Evolutionary conservation across 192 early-diverging fungal species (phyloP).

Genomic region (Coemansia pectinata): DNA sequence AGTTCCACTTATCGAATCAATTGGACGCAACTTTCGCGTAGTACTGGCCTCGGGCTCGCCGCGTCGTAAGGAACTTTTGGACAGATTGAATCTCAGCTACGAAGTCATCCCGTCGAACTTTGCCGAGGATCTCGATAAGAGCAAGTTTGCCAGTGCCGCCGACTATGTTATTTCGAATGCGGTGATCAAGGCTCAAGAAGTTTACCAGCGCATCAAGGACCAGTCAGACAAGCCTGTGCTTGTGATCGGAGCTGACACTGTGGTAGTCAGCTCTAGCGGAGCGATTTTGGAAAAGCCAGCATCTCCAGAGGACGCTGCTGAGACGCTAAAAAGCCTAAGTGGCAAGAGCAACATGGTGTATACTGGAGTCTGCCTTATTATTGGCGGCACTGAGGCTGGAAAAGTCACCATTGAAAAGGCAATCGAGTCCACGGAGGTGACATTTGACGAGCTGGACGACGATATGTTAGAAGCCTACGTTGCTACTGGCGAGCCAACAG

Average conservation of each 20-base stretch:
- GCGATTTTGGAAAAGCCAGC: conserved; percentile 83
- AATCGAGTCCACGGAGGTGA: conserved; percentile 66
- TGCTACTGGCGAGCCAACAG: conserved; percentile 63
- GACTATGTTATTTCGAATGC: conserved; percentile 78
- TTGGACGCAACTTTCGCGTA: conserved; percentile 50
- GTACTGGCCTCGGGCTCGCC: conserved; percentile 81
- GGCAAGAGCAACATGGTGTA: conserved; percentile 68
- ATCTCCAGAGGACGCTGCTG: conserved; percentile 58
- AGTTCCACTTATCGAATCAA: conserved; percentile 22
- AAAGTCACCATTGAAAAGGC: conserved; percentile 16
- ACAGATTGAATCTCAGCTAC: conserved; percentile 58
- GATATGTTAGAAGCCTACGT: conserved; percentile 69
- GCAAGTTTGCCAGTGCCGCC: conserved; percentile 54
- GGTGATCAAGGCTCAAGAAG: conserved; percentile 67
- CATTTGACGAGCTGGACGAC: conserved; percentile 62
- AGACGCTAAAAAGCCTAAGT: conserved; percentile 63
- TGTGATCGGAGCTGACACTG: conserved; percentile 83
- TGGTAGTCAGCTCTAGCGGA: conserved; percentile 62
- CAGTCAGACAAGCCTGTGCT: conserved; percentile 55
- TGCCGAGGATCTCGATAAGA: conserved; percentile 77
- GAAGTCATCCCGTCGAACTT: conserved; percentile 70
- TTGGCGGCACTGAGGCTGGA: conserved; percentile 2
- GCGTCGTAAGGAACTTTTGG: conserved; percentile 74
- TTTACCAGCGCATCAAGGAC: conserved; percentile 57
- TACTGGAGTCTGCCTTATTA: conserved; percentile 70